Percentiles rank a stretch among this genome's conserved stretches.
These are phyloP conservation scores for Priceomyces carsonii DNA, from an alignment of 805 yeast species.

Conservation along the genomic window DNA sequence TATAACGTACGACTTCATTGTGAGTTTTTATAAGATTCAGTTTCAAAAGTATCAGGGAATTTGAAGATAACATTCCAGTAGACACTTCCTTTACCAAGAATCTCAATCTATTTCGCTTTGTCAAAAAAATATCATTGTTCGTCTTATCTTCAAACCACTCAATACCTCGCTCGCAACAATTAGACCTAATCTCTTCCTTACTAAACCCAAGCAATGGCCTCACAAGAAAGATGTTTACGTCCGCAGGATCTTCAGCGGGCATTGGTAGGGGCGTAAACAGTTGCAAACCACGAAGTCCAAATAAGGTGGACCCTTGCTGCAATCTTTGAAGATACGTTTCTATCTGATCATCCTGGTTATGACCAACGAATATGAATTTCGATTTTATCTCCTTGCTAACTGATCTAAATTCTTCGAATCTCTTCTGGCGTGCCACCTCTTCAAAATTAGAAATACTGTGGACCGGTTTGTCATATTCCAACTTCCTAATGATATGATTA, in stretches of 20 bases:
- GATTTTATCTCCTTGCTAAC: slow-evolving; percentile 39
- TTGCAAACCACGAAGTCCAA: slow-evolving; percentile 62
- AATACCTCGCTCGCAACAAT: slow-evolving; percentile 43
- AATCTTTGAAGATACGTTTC: slow-evolving; percentile 68
- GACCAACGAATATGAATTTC: slow-evolving; percentile 56
- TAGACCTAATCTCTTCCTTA: slow-evolving; percentile 47
- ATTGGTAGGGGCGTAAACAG: slow-evolving; percentile 27
- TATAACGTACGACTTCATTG: slow-evolving; percentile 6
- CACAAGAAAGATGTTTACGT: slow-evolving; percentile 21
- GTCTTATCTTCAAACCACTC: slow-evolving; percentile 74
- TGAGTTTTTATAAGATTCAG: slow-evolving; percentile 4
- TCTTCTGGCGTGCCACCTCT: slow-evolving; percentile 54
- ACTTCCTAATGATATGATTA: slow-evolving; percentile 27
- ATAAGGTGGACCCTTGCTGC: slow-evolving; percentile 34
- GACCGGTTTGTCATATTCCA: slow-evolving; percentile 26
- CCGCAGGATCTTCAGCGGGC: slow-evolving; percentile 16
- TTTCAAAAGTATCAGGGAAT: too few species aligned
- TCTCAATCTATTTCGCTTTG: slow-evolving; percentile 60
- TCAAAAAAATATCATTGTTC: slow-evolving; percentile 53
- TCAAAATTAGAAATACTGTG: slow-evolving; percentile 47
- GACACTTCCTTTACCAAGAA: slow-evolving; percentile 1
- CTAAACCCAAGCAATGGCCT: slow-evolving; percentile 55
- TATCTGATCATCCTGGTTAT: slow-evolving; percentile 68
- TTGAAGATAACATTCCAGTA: slow-evolving; percentile 1
- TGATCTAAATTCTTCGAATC: slow-evolving; percentile 47